These are phyloP conservation scores for Phytophthora litchii DNA, from an alignment of 352 stramenopile species.

Conservation along the genomic window DNA sequence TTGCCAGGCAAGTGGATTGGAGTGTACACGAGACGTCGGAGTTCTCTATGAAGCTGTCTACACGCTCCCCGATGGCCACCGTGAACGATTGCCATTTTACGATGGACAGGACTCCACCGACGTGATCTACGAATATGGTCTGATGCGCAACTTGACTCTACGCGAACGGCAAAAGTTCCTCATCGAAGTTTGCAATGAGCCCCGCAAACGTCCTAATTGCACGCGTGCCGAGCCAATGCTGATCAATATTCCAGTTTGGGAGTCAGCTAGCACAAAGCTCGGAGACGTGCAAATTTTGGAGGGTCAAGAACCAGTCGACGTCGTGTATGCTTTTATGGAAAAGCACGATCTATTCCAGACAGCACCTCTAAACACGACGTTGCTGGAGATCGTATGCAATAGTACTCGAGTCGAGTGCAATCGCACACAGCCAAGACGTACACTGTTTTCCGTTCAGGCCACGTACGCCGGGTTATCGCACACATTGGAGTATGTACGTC, in stretches of 20 bases:
- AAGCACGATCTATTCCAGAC: slow-evolving; percentile 89
- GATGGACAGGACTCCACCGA: slow-evolving; percentile 78
- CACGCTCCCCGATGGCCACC: slow-evolving; percentile 50
- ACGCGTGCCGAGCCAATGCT: slow-evolving; percentile 80
- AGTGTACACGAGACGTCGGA: slow-evolving; percentile 58
- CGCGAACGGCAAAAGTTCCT: slow-evolving; percentile 71
- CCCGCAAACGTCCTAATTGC: slow-evolving; percentile 67
- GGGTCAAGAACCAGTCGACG: slow-evolving; percentile 78
- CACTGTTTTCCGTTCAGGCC: slow-evolving; percentile 80
- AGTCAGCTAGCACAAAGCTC: slow-evolving; percentile 69
- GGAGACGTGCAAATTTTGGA: slow-evolving; percentile 77
- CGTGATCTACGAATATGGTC: slow-evolving; percentile 78
- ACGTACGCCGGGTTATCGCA: slow-evolving; percentile 74
- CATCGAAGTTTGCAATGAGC: slow-evolving; percentile 72
- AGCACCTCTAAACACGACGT: slow-evolving; percentile 73
- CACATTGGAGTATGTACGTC: slow-evolving; percentile 79
- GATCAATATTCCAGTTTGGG: slow-evolving; percentile 76
- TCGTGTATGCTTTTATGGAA: slow-evolving; percentile 87
- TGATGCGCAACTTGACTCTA: slow-evolving; percentile 71
- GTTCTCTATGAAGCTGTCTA: slow-evolving; percentile 71
- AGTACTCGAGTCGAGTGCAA: slow-evolving; percentile 67
- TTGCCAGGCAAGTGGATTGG: slow-evolving; percentile 55
- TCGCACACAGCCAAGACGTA: slow-evolving; percentile 60
- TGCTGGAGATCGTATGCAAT: slow-evolving; percentile 75
- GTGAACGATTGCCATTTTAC: slow-evolving; percentile 71